Evolutionary conservation across 1,284 basidiomycete species (phyloP), one percentile per base, ranked within the genome.

Genomic region (Tetrapyrgos nigripes): DNA sequence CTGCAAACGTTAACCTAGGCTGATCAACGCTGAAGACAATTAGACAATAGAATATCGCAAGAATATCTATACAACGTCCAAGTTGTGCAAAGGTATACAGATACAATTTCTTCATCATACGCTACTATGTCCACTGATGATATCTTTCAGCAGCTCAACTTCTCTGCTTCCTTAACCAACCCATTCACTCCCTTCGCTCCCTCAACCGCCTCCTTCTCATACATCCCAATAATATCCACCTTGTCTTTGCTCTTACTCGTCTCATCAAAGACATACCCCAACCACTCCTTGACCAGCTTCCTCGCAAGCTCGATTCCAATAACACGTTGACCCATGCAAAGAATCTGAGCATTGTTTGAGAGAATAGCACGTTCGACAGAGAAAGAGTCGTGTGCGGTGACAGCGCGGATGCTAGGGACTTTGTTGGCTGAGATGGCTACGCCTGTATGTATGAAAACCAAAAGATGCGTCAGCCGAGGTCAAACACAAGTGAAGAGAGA

Each of bases 391-490:
- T 60, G 62, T 3, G 64, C 62, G 8, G 64, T 64, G n/a, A 64
- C 64, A 13, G 64, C 64, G 46, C 62, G 62, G 23, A 66, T 55
- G 28, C 62, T 63, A 4, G 62, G 50, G 14, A 66, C 64, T 52
- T 64, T 64, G 56, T 66, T 66, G n/a, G 58, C 64, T 19, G 64
- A 61, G 35, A 65, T 63, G 9, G 62, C 64, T 10, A 66, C 62
- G 21, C 64, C 64, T 65, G 51, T 14, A 50, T n/a, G 27, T 26
- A 14, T 19, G 10, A 19, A 28, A 17, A n/a, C n/a, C 24, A n/a
- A 11, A 58, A 19, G 26, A 2, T 27, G 19, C 26, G 24, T 23
- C n/a, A n/a, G n/a, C n/a, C n/a, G n/a, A n/a, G n/a, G n/a, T n/a
- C n/a, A n/a, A n/a, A n/a, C n/a, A n/a, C n/a, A n/a, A n/a, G n/a